These are phyloP conservation scores for Saitozyma sp. DNA, from an alignment of 768 basidiomycete species.

Conservation along the genomic window DNA sequence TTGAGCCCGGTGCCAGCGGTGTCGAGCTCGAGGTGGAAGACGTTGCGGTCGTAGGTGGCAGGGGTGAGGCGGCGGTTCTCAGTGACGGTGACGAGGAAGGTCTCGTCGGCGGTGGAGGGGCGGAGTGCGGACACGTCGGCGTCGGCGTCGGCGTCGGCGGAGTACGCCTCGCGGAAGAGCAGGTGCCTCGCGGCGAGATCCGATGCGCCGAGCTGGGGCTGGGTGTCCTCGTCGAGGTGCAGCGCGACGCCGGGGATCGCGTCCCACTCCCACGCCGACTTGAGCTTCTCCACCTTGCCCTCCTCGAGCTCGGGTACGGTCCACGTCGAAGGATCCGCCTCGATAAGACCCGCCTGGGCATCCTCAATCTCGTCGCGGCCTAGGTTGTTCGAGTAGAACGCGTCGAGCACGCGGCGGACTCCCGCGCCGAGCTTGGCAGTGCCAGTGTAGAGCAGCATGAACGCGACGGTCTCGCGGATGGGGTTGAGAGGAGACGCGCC, in stretches of 20 bases:
- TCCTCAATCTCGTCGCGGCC: conserved; percentile 60
- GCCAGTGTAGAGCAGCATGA: conserved; percentile 70
- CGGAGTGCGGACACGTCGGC: conserved; percentile 63
- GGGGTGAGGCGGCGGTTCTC: conserved; percentile 95
- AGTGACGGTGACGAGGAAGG: conserved; percentile 87
- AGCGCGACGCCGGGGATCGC: conserved; percentile 64
- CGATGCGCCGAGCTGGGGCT: conserved; percentile 79
- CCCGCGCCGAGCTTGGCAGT: conserved; percentile 56
- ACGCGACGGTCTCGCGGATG: conserved; percentile 70
- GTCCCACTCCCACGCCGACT: conserved; percentile 50
- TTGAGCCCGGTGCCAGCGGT: conserved; percentile 87
- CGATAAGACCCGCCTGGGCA: conserved; percentile 69
- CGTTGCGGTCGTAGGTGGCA: conserved; percentile 92
- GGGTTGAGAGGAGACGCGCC: conserved; percentile 54
- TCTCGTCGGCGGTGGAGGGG: conserved; percentile 83
- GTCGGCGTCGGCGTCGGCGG: conserved; percentile 54
- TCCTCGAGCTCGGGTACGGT: conserved; percentile 49
- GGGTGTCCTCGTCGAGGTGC: conserved; percentile 55
- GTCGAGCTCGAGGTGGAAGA: conserved; percentile 97
- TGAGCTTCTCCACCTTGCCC: conserved; percentile 45
- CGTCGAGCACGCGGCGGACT: conserved; percentile 48
- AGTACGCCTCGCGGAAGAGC: conserved; percentile 79
- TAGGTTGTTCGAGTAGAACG: conserved; percentile 50
- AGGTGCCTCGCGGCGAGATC: conserved; percentile 59
- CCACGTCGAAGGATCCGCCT: conserved; percentile 58